Conservation (phyloP, 176 grass and related monocot genomes). For the maize (Zea mays) region DNA sequence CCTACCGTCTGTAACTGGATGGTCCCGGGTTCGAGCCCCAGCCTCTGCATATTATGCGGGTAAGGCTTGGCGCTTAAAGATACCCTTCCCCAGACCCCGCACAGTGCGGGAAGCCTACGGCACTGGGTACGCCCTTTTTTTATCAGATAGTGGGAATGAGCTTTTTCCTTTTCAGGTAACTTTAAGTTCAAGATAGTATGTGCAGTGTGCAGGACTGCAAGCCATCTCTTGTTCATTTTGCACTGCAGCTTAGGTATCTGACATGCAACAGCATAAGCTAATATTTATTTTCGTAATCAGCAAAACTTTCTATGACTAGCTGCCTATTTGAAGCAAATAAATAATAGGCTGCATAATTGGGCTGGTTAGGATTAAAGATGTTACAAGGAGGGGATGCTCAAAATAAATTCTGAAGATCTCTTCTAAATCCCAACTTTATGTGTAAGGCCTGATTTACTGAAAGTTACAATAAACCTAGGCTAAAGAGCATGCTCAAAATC, state of each 20-base stretch:
- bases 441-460: not conserved
- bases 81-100: no score
- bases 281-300: not conserved
- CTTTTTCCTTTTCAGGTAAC: not conserved
- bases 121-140: no score
- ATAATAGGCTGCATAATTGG: not conserved
- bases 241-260: constrained; percentile 15
- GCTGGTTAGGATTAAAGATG: not conserved
- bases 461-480: not conserved
- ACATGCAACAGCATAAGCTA: constrained; percentile 12
- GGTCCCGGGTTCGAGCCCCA: no score
- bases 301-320: not conserved
- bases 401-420: not conserved
- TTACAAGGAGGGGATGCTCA: not conserved
- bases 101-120: no score
- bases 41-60: no score
- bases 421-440: not conserved
- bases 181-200: not conserved
- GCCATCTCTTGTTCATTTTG: not conserved
- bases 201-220: not conserved
- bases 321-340: not conserved
- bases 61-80: no score
- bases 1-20: no score
- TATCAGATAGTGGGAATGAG: not conserved
- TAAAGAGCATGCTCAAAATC: not conserved